Percentiles rank a stretch among this genome's conserved stretches.
Evolutionary conservation across 352 stramenopile genomes (phyloP).

Genomic region (Phytopythium helicoides): DNA sequence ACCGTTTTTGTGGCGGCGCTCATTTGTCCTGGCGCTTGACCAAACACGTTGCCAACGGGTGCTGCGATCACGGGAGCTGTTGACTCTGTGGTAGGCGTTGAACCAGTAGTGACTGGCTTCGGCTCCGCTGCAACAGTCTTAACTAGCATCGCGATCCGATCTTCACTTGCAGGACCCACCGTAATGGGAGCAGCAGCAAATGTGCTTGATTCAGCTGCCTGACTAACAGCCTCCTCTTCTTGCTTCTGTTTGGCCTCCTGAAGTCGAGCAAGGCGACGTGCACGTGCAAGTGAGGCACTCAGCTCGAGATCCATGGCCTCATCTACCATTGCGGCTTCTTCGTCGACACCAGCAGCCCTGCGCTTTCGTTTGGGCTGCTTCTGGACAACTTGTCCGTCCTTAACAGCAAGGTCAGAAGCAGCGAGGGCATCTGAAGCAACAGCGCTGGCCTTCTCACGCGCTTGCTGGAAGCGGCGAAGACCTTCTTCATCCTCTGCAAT

Average conservation of each 20-base stretch:
- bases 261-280: constrained; percentile 51
- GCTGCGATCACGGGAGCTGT: constrained; percentile 8
- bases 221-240: constrained; percentile 2
- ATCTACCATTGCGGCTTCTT: constrained; percentile 44
- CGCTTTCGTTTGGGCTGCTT: constrained; percentile 40
- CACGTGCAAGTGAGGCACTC: constrained; percentile 65
- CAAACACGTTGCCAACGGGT: constrained; percentile 36
- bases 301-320: constrained; percentile 74
- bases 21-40: constrained; percentile 31
- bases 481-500: constrained; percentile 44
- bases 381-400: constrained; percentile 3
- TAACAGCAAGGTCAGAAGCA: constrained; percentile 5
- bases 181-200: background rate
- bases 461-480: constrained; percentile 66
- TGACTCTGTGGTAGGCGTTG: constrained; percentile 16
- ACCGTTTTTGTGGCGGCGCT: constrained; percentile 38
- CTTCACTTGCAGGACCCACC: constrained; percentile 34
- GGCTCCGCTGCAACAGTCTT: constrained; percentile 33
- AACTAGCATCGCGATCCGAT: constrained; percentile 58
- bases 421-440: constrained; percentile 40
- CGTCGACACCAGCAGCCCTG: constrained; percentile 3
- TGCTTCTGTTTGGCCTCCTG: constrained; percentile 22
- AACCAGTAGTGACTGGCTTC: constrained; percentile 1
- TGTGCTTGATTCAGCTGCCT: background rate
- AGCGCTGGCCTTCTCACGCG: constrained; percentile 58